Evolutionary conservation across 1,284 basidiomycete genomes (phyloP).

Genomic region (Exobasidium rhododendri): DNA sequence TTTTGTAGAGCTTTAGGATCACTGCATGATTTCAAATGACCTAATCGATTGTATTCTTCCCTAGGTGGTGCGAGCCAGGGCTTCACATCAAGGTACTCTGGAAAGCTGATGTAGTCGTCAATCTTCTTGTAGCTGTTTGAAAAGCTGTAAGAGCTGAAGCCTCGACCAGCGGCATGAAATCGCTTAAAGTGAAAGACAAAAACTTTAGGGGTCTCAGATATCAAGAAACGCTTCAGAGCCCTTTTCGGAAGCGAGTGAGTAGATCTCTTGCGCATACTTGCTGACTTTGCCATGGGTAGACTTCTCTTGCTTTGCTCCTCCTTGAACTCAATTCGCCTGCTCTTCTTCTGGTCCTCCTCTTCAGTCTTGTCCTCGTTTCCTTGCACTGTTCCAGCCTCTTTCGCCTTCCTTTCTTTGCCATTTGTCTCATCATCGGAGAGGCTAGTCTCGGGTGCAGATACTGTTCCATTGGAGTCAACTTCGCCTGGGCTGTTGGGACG

Average conservation of each 20-base stretch:
- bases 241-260: constrained; percentile 66
- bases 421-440: background rate
- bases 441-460: background rate
- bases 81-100: constrained; percentile 74
- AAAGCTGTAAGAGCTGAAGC: constrained; percentile 21
- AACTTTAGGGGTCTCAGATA: constrained; percentile 77
- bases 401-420: background rate
- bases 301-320: background rate
- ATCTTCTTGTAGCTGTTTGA: constrained; percentile 66
- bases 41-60: constrained; percentile 63
- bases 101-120: constrained; percentile 83
- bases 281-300: background rate
- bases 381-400: too few relatives aligned
- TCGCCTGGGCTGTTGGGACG: background rate
- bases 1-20: constrained; percentile 27
- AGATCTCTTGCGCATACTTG: constrained; percentile 24
- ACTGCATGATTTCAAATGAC: constrained; percentile 55
- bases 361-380: background rate
- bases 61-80: constrained; percentile 80
- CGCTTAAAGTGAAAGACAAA: constrained; percentile 89
- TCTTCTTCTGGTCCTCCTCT: background rate
- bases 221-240: constrained; percentile 89
- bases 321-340: background rate
- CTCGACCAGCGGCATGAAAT: constrained; percentile 65
- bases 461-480: constrained; percentile 8